A percentile compares a stretch with the other conserved stretches of the same genome.
phyloP scores from a whole-genome alignment of 2,329 filamentous ascomycete genomes.

The Westerdykella ornata region DNA sequence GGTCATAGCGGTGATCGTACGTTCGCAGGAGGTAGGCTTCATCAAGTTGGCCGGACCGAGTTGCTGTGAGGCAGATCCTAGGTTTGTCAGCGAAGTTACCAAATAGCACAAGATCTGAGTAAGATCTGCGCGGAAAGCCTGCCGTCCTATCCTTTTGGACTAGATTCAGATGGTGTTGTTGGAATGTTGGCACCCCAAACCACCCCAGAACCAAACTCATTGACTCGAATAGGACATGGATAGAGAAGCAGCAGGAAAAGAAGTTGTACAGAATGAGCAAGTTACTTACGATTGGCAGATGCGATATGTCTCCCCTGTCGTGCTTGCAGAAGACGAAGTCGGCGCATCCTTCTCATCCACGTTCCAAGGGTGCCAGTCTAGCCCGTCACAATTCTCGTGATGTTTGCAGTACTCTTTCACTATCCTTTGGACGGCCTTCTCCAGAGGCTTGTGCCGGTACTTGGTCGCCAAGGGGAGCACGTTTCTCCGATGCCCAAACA shows the following conservation, averaged over 20 bases:
- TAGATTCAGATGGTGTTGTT: too few species aligned
- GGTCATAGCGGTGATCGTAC: conserved; percentile 43
- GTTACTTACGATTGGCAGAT: conserved; percentile 38
- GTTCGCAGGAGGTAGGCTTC: conserved; percentile 46
- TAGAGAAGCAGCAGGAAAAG: too few species aligned
- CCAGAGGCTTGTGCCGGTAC: conserved; percentile 45
- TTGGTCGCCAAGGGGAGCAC: conserved; percentile 44
- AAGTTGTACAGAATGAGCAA: too few species aligned
- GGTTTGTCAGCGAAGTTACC: too few species aligned
- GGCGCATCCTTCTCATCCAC: conserved; percentile 15
- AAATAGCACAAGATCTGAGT: too few species aligned
- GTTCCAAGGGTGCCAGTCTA: conserved; percentile 43
- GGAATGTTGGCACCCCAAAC: too few species aligned
- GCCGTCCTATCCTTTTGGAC: too few species aligned
- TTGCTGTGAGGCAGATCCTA: conserved; percentile 46
- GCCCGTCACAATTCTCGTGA: conserved; percentile 39
- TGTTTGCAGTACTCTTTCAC: conserved; percentile 41
- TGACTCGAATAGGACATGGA: too few species aligned
- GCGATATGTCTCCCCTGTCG: conserved; percentile 20
- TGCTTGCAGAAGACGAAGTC: conserved; percentile 1
- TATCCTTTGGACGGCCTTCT: conserved; percentile 43
- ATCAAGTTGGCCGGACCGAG: conserved; percentile 42
- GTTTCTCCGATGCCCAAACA: conserved; percentile 43
- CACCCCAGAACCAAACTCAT: too few species aligned
- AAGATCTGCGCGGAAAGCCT: too few species aligned